Conservation (phyloP, 176 grass and related monocot species). For the Oryza rufipogon region DNA sequence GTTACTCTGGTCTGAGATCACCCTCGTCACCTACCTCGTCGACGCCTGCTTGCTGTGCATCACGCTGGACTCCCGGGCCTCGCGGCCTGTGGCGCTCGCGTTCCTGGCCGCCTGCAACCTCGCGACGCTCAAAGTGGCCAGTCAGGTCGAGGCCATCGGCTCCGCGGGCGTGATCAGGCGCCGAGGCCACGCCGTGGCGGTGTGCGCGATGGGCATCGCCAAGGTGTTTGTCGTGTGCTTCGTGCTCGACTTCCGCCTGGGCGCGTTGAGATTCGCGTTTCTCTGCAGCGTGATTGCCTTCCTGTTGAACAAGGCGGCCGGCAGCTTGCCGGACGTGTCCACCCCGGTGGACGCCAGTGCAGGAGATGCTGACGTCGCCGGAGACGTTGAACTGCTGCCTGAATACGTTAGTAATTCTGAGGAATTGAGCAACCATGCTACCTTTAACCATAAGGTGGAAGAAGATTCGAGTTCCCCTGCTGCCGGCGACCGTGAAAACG, state of each 20-base stretch:
- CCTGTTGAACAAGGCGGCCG: neutral
- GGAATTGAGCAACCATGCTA: no score
- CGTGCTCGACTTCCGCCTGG: constrained; percentile 6
- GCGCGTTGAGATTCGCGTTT: neutral
- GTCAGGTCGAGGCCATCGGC: neutral
- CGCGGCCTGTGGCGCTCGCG: neutral
- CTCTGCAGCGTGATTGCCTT: neutral
- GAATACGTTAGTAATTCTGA: neutral
- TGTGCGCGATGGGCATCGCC: constrained; percentile 11
- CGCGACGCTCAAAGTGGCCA: neutral
- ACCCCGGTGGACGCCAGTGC: neutral
- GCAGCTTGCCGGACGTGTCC: neutral
- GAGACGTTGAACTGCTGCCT: neutral
- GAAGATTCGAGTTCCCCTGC: neutral
- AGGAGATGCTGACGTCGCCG: neutral
- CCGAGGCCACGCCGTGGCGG: neutral
- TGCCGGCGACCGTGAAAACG: neutral
- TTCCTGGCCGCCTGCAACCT: constrained; percentile 18
- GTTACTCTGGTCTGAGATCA: neutral
- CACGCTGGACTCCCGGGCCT: neutral
- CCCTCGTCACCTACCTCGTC: neutral
- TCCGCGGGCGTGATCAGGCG: neutral
- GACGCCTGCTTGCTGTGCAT: constrained; percentile 2
- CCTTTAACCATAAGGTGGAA: neutral
- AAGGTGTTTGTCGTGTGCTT: constrained; percentile 27